Percentiles rank a stretch among this genome's conserved stretches.
These are phyloP conservation scores for Otatea glauca DNA, from an alignment of 176 grass and related monocot species.

Conservation along the genomic window DNA sequence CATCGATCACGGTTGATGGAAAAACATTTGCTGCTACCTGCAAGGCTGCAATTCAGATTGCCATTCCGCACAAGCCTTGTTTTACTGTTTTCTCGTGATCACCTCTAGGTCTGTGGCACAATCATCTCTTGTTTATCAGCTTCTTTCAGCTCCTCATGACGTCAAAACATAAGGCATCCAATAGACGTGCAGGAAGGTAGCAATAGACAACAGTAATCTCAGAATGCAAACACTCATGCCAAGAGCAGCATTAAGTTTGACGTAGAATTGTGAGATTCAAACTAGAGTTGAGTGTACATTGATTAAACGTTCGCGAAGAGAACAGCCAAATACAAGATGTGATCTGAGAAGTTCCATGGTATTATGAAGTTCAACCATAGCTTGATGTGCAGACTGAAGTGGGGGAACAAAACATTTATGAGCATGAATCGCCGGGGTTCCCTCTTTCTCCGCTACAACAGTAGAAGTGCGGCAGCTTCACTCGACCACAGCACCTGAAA, in stretches of 20 bases:
- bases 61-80: neutral
- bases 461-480: constrained; percentile 91
- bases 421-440: constrained; percentile 43
- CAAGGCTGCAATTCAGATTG: neutral
- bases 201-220: neutral
- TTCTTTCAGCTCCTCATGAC: neutral
- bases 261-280: neutral
- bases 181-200: neutral
- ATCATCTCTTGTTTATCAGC: neutral
- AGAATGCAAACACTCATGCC: neutral
- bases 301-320: neutral
- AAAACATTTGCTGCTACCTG: neutral
- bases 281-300: neutral
- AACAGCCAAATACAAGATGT: neutral
- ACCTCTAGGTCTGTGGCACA: neutral
- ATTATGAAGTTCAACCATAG: neutral
- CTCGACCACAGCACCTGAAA: constrained; percentile 87
- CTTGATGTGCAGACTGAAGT: neutral
- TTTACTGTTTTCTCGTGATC: neutral
- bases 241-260: neutral
- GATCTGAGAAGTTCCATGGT: neutral
- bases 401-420: neutral
- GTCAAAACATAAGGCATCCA: neutral
- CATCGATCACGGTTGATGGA: neutral
- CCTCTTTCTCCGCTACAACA: constrained; percentile 87